These are phyloP conservation scores for Parascedosporium putredinis DNA, from an alignment of 2,329 filamentous ascomycete genomes.

Conservation along the genomic window DNA sequence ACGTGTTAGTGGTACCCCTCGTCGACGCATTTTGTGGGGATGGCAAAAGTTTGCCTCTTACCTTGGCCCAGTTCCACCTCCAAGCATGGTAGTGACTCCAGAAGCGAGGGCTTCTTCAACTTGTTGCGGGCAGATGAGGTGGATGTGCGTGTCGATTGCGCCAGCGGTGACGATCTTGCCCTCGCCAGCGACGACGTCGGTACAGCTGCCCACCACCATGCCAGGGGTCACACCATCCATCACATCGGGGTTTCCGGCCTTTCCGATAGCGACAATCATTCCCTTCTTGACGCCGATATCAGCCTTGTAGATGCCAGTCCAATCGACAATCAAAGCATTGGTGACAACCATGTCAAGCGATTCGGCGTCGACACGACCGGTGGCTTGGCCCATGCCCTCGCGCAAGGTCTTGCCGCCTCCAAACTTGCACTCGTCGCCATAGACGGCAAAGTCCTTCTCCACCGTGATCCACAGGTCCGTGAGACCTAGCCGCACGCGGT, in stretches of 20 bases:
- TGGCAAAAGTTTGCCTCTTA: constrained; percentile 21
- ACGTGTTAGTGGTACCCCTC: constrained; percentile 13
- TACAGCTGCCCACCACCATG: constrained; percentile 78
- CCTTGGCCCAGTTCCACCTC: constrained; percentile 87
- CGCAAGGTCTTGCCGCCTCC: constrained; percentile 88
- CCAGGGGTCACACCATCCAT: constrained; percentile 77
- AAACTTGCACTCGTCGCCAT: constrained; percentile 92
- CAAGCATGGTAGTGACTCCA: constrained; percentile 83
- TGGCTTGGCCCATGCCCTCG: constrained; percentile 92
- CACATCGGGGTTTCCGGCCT: constrained; percentile 92
- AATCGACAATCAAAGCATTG: constrained; percentile 85
- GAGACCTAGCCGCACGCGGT: constrained; percentile 68
- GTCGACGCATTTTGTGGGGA: neutral
- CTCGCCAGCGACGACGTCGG: constrained; percentile 86
- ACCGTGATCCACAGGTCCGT: constrained; percentile 88
- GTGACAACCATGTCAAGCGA: constrained; percentile 77
- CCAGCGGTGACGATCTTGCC: constrained; percentile 85
- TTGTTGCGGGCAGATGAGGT: constrained; percentile 93
- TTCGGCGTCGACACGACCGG: constrained; percentile 60
- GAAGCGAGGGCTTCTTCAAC: constrained; percentile 71
- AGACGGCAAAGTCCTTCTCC: constrained; percentile 72
- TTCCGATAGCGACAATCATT: constrained; percentile 78
- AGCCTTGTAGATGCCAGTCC: constrained; percentile 88
- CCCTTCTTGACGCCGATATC: constrained; percentile 91
- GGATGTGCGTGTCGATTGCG: constrained; percentile 82